These are phyloP conservation scores for Basipetospora sp. DNA, from an alignment of 2,329 filamentous ascomycete genomes.

Conservation along the genomic window DNA sequence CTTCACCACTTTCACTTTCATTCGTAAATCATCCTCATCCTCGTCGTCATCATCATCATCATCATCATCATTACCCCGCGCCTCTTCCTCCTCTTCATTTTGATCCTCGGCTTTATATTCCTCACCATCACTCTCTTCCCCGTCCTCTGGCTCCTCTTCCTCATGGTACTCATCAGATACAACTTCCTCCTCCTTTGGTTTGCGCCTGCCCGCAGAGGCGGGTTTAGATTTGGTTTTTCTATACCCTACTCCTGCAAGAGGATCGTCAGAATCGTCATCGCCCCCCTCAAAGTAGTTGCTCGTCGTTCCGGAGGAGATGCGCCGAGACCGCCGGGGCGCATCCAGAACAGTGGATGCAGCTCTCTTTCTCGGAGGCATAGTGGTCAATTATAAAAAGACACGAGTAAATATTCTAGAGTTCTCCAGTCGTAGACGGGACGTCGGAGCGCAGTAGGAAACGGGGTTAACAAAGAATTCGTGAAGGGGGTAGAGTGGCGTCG, in stretches of 20 bases:
- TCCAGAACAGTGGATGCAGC: constrained; percentile 5
- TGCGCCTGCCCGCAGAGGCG: not conserved
- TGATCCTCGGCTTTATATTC: not conserved
- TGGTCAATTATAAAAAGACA: too few species aligned
- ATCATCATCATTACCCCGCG: not conserved
- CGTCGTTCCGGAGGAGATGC: constrained; percentile 2
- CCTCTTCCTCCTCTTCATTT: not conserved
- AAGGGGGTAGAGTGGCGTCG: too few species aligned
- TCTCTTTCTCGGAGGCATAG: constrained; percentile 5
- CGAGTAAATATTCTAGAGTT: too few species aligned
- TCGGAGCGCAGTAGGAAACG: too few species aligned
- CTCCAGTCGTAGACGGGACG: too few species aligned
- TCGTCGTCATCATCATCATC: constrained; percentile 2
- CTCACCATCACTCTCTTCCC: not conserved
- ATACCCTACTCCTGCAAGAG: not conserved
- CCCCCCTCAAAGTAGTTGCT: constrained; percentile 6
- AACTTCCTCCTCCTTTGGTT: not conserved
- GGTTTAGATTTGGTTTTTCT: not conserved
- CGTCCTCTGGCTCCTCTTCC: not conserved
- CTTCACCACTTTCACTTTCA: constrained; percentile 5
- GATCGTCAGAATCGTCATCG: constrained; percentile 3
- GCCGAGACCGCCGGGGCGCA: constrained; percentile 5
- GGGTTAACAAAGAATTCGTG: too few species aligned
- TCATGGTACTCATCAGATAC: constrained; percentile 6
- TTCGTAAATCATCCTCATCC: constrained; percentile 1